Conservation (phyloP, 2,329 filamentous ascomycete genomes). For the Ophiocordyceps camponoti-floridani region DNA sequence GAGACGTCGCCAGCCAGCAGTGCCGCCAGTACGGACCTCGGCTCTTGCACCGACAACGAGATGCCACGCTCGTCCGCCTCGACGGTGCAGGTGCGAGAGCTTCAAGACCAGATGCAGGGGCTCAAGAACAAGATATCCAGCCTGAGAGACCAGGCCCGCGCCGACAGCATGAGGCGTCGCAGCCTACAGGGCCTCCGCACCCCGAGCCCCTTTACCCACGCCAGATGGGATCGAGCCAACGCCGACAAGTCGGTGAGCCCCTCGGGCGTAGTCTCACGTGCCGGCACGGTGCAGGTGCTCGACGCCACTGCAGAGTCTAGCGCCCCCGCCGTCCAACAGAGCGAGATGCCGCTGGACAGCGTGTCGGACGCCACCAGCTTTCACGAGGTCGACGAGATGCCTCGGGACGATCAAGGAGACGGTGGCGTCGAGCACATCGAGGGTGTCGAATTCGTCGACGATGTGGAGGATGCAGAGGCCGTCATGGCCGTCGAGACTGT, state of each 20-base stretch:
- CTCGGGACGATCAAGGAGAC: neutral
- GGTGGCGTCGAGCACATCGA: neutral
- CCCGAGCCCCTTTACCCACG: slow-evolving; percentile 63
- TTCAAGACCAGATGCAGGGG: slow-evolving; percentile 74
- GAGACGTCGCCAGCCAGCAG: slow-evolving; percentile 16
- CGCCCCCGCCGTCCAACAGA: neutral
- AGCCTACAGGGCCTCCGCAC: slow-evolving; percentile 61
- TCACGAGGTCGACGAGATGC: slow-evolving; percentile 1
- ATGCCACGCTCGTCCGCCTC: slow-evolving; percentile 47
- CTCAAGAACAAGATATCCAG: slow-evolving; percentile 72
- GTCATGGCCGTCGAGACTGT: neutral
- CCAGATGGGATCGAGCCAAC: slow-evolving; percentile 20
- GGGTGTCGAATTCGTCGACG: neutral
- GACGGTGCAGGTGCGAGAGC: slow-evolving; percentile 50
- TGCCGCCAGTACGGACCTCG: slow-evolving; percentile 27
- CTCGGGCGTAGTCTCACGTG: neutral
- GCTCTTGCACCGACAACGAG: slow-evolving; percentile 23
- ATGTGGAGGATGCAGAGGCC: neutral
- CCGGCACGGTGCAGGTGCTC: neutral
- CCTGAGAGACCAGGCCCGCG: slow-evolving; percentile 59
- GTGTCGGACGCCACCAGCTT: neutral
- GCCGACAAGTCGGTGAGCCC: slow-evolving; percentile 7
- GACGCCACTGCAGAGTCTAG: neutral
- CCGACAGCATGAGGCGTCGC: slow-evolving; percentile 59
- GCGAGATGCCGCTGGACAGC: neutral